Evolutionary conservation across 2,329 filamentous ascomycete species (phyloP), one percentile per base, ranked within the genome.

Genomic region (Lachnellula cervina): DNA sequence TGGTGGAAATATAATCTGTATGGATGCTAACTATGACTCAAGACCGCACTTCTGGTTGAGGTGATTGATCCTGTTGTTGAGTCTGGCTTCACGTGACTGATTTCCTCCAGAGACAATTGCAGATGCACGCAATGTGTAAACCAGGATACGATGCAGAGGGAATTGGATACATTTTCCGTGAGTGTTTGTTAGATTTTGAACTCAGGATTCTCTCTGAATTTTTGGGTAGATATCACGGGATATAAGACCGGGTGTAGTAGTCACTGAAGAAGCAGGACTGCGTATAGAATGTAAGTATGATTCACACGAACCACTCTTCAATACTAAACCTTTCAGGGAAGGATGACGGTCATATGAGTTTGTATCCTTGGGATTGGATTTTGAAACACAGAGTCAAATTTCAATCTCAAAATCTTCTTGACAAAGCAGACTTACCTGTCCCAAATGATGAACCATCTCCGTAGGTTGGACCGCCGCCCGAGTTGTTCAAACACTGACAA

Each of bases 41-140:
- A 77, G 74, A n/a, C 71, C 73, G 13, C 70, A 72, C 58, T 63
- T 72, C 45, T 74, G 72, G 72, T 58, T 74, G 59, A 69, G 72
- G 72, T 74, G 62, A 51, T 66, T 46, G 25, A 34, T 25, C 17
- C 3, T n/a, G 13, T 28, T 2, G 17, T 8, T 28, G 25, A n/a
- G 13, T n/a, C 4, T 35, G n/a, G 35, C 23, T 16, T 38, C 49
- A 49, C 21, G 44, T 55, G 53, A 55, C 51, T 63, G 17, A 64
- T 46, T 2, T 28, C 28, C 38, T 5, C 21, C 47, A 69, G 87
- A 59, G 88, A 91, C 64, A 87, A 89, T 65, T 92, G 88, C 66
- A 85, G 83, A 56, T 92, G 88, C 67, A 64, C 70, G 1, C 69
- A 74, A 57, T 91, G 88, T 67, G 77, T 88, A 23, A 86, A 90